Evolutionary conservation across 176 grass and related monocot genomes (phyloP), one percentile per base, ranked within the genome.

Genomic region (Ensete glaucum): DNA sequence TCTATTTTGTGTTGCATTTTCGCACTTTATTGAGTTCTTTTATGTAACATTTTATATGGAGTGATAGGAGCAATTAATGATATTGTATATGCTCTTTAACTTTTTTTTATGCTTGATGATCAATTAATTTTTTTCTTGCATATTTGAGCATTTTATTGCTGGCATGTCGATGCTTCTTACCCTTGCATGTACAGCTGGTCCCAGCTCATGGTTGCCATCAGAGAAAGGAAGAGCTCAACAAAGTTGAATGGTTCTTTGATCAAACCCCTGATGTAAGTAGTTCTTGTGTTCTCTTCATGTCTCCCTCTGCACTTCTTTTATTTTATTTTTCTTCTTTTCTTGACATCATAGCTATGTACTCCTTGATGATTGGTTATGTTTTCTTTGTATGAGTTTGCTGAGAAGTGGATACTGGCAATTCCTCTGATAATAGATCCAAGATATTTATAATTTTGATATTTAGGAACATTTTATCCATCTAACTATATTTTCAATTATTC

Each of bases 151-250:
- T n/a, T 48, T 15, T 49, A n/a, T 75, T 75, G 24, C 17, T 75
- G 24, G 15, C 16, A 77, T 63, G 6, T 77, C 16, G 52, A 24
- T 65, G 48, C n/a, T 77, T 75, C 25, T 77, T 77, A 52, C 11
- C 20, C 29, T 73, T 52, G 4, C 58, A 64, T 29, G 9, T 75
- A 48, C 81, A 91, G 94, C 76, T 89, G 81, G 56, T 80, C 74
- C 79, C 87, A 15, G 51, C 71, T 72, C 24, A 93, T 63, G 60
- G 54, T 50, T 76, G 75, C 76, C 73, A 79, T 85, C 80, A 81
- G 68, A 85, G 82, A 85, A 83, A 53, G 86, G 82, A 87, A 85
- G 90, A 98, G 69, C 84, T 91, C 55, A 89, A 98, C 68, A 71
- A 87, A 76, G 53, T 93, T 85, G 78, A 77, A 14, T 98, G 94